phyloP scores from a whole-genome alignment of 768 basidiomycete species.

The Boletus pseudo-olivaceus region DNA sequence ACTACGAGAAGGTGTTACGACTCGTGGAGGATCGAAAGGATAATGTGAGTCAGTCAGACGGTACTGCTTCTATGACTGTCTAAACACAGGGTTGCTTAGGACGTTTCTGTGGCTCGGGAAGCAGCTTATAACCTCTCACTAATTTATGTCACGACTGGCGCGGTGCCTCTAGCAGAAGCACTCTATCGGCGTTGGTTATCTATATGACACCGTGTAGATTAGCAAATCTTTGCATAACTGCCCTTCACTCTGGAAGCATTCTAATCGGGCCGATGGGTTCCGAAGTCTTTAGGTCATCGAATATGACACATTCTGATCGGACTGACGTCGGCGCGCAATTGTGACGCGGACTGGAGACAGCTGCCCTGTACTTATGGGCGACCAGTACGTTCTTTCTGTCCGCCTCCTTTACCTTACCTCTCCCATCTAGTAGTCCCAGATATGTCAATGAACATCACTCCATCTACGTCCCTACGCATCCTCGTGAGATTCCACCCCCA shows the following conservation, averaged over 20 bases:
- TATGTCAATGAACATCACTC: slow-evolving; percentile 8
- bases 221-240: not conserved
- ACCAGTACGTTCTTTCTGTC: not conserved
- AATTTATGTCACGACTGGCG: slow-evolving; percentile 78
- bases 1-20: slow-evolving; percentile 76
- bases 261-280: not conserved
- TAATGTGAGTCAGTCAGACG: not conserved
- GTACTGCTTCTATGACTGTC: not conserved
- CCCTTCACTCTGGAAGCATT: not conserved
- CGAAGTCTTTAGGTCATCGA: not conserved
- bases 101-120: slow-evolving; percentile 10
- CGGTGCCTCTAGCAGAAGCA: slow-evolving; percentile 61
- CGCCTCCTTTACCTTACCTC: not conserved
- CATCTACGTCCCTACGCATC: slow-evolving; percentile 13
- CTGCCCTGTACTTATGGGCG: not conserved
- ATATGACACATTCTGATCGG: not conserved
- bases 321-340: not conserved
- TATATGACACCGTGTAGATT: slow-evolving; percentile 40
- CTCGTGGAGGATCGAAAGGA: slow-evolving; percentile 48
- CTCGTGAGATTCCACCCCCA: not conserved
- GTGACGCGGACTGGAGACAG: not conserved
- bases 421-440: not conserved
- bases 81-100: not conserved
- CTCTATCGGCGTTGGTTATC: slow-evolving; percentile 83
- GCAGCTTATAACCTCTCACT: slow-evolving; percentile 60